Evolutionary conservation across 768 basidiomycete genomes (phyloP).

Genomic region (Tricholoma sp.): DNA sequence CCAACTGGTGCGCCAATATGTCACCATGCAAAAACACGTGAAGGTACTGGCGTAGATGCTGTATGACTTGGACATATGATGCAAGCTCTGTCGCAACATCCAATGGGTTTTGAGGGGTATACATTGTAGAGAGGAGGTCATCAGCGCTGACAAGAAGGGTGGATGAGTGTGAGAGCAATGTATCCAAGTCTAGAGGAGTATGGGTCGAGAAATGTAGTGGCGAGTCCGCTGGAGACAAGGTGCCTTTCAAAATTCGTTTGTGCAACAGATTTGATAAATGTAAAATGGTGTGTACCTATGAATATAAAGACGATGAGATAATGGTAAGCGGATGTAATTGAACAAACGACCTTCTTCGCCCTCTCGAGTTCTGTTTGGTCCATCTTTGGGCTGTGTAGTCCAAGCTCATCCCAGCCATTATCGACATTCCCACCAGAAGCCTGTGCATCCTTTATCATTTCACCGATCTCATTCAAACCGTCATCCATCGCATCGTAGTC

Average conservation of each 20-base stretch:
- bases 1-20: slow-evolving; percentile 26
- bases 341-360: slow-evolving; percentile 47
- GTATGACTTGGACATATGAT: slow-evolving; percentile 32
- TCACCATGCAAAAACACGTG: slow-evolving; percentile 17
- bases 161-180: slow-evolving; percentile 45
- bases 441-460: slow-evolving; percentile 42
- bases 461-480: slow-evolving; percentile 50
- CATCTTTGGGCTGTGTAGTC: slow-evolving; percentile 40
- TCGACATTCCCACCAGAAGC: slow-evolving; percentile 22
- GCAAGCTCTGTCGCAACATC: slow-evolving; percentile 36
- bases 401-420: slow-evolving; percentile 65
- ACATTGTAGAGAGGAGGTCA: slow-evolving; percentile 62
- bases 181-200: slow-evolving; percentile 37
- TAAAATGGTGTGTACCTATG: slow-evolving; percentile 53
- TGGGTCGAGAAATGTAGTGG: slow-evolving; percentile 12
- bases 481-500: slow-evolving; percentile 59
- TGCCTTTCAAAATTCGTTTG: slow-evolving; percentile 49
- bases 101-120: slow-evolving; percentile 52
- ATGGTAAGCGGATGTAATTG: neutral
- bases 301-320: neutral
- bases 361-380: slow-evolving; percentile 47
- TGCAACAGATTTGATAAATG: slow-evolving; percentile 59
- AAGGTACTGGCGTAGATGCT: slow-evolving; percentile 29
- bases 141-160: slow-evolving; percentile 52
- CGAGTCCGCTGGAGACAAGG: slow-evolving; percentile 31